A percentile compares a stretch with the other conserved stretches of the same genome.
phyloP scores from a whole-genome alignment of 2,329 filamentous ascomycete species.

The Sclerotinia spermophila region DNA sequence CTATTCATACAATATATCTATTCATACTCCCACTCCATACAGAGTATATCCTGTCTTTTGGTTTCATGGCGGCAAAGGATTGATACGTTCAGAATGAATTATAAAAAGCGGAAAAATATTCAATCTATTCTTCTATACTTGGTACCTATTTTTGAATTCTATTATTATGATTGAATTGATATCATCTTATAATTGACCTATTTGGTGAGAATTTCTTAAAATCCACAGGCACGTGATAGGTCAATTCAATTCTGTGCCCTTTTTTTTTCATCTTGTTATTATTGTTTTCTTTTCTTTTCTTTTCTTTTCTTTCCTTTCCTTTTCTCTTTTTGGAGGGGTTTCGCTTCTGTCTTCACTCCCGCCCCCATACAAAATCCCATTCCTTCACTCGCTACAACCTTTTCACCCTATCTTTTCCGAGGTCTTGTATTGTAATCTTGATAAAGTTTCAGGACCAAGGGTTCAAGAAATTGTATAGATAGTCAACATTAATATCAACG shows the following conservation, averaged over 20 bases:
- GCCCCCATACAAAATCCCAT: not conserved
- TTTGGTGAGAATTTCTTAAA: not conserved
- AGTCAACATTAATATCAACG: no score
- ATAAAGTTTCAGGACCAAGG: not conserved
- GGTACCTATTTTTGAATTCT: not conserved
- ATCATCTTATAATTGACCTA: not conserved
- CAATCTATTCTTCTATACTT: not conserved
- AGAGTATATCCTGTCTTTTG: no score
- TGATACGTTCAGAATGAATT: not conserved
- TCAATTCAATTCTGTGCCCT: not conserved
- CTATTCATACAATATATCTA: no score
- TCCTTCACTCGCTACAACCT: not conserved
- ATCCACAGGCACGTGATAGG: no score
- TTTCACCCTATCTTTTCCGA: constrained; percentile 2
- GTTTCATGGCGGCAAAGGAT: not conserved
- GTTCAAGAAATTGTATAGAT: not conserved
- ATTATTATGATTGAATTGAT: not conserved
- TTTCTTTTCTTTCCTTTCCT: not conserved
- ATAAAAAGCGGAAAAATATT: not conserved
- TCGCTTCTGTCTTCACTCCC: not conserved
- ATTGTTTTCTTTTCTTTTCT: not conserved
- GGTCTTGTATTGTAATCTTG: not conserved
- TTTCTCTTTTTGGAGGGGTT: no score
- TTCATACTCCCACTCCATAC: no score
- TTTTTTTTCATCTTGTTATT: no score